These are phyloP conservation scores for Fonsecaea nubica DNA, from an alignment of 2,329 filamentous ascomycete species.

Conservation along the genomic window DNA sequence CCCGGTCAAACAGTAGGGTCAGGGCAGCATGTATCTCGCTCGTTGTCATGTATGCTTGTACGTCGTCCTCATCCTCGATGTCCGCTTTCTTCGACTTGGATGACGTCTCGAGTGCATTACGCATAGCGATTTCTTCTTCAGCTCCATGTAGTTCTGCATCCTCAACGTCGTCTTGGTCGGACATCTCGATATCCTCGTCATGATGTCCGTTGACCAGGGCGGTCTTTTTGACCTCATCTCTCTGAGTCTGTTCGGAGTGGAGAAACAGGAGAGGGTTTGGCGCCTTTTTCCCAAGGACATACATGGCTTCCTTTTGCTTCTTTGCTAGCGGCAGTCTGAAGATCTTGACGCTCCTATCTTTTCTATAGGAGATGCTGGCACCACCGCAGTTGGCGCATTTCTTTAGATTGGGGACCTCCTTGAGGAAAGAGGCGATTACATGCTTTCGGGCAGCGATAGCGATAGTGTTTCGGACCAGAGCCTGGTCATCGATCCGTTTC, in stretches of 20 bases:
- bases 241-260: conserved; percentile 54
- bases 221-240: conserved; percentile 43
- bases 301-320: conserved; percentile 82
- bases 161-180: conserved; percentile 53
- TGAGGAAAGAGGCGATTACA: conserved; percentile 81
- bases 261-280: conserved; percentile 73
- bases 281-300: conserved; percentile 67
- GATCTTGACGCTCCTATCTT: conserved; percentile 90
- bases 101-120: conserved; percentile 50
- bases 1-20: conserved; percentile 80
- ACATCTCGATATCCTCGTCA: conserved; percentile 58
- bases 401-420: conserved; percentile 71
- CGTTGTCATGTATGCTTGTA: conserved; percentile 79
- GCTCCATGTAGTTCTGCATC: conserved; percentile 63
- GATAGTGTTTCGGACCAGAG: conserved; percentile 78
- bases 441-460: conserved; percentile 76
- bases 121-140: conserved; percentile 63
- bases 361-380: conserved; percentile 82
- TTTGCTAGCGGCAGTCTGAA: conserved; percentile 76
- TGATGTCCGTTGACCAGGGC: conserved; percentile 34
- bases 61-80: conserved; percentile 50
- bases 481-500: conserved; percentile 50
- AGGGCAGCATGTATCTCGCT: conserved; percentile 83
- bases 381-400: conserved; percentile 71
- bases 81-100: conserved; percentile 40